phyloP scores from a whole-genome alignment of 495 filamentous ascomycete genomes.

The Penicillium robsamsonii region DNA sequence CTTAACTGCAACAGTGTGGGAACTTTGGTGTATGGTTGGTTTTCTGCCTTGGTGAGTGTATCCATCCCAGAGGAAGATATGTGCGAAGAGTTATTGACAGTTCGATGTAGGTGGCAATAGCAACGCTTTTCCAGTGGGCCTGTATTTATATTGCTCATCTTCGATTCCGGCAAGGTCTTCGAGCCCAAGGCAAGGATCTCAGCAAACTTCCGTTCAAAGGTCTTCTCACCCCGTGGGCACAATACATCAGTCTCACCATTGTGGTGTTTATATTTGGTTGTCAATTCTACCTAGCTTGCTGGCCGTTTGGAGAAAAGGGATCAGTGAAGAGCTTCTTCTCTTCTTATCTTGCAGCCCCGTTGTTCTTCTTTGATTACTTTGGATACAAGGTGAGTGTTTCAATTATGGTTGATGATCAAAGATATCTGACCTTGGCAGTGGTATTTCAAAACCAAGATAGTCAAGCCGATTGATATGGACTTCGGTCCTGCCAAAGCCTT shows the following conservation, averaged over 20 bases:
- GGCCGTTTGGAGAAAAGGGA: conserved; percentile 32
- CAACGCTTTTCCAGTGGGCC: conserved; percentile 44
- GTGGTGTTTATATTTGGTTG: conserved; percentile 61
- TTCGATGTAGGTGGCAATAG: conserved; percentile 24
- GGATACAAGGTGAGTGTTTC: conserved; percentile 24
- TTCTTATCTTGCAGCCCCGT: conserved; percentile 29
- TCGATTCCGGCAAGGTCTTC: conserved; percentile 56
- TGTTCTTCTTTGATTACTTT: conserved; percentile 31
- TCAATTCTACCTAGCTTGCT: conserved; percentile 52
- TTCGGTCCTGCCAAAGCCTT: conserved; percentile 26
- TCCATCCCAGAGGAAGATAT: too few species aligned
- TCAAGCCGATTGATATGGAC: conserved; percentile 26
- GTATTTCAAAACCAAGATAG: conserved; percentile 28
- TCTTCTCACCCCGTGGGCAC: conserved; percentile 56
- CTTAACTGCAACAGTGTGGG: conserved; percentile 27
- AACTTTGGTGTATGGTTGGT: conserved; percentile 28
- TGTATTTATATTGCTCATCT: conserved; percentile 63
- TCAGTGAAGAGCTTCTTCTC: conserved; percentile 31
- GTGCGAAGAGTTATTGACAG: background rate
- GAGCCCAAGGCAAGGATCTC: conserved; percentile 51
- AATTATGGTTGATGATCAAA: too few species aligned
- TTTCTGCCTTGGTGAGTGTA: conserved; percentile 25
- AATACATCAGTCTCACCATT: conserved; percentile 56
- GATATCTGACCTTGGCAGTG: conserved; percentile 8
- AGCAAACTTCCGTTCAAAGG: conserved; percentile 55